phyloP scores from a whole-genome alignment of 495 filamentous ascomycete genomes.

The Trypethelium eluteriae region DNA sequence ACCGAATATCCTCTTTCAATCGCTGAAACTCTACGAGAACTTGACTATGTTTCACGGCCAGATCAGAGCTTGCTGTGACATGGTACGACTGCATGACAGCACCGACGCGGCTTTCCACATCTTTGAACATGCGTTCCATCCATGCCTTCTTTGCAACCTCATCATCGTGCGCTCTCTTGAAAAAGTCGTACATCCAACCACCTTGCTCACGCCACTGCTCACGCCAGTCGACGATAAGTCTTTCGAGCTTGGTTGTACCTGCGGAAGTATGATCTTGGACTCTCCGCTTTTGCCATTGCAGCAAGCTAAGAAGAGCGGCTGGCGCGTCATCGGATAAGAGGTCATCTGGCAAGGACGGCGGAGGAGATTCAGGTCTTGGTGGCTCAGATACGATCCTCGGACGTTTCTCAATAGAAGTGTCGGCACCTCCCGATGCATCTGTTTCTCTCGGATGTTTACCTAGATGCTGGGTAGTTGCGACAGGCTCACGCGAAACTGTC shows the following conservation, averaged over 20 bases:
- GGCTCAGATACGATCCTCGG: not conserved
- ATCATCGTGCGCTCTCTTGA: constrained; percentile 12
- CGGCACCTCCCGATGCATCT: not conserved
- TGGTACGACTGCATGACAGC: constrained; percentile 10
- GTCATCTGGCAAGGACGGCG: constrained; percentile 1
- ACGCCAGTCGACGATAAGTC: constrained; percentile 26
- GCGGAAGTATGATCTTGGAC: constrained; percentile 27
- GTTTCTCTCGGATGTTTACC: constrained; percentile 1
- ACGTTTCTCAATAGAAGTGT: not conserved
- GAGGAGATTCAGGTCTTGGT: not conserved
- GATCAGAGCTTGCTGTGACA: constrained; percentile 7
- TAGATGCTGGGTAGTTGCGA: not conserved
- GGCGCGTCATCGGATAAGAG: constrained; percentile 4
- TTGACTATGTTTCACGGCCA: constrained; percentile 4
- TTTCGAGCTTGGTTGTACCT: constrained; percentile 27
- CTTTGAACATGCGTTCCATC: constrained; percentile 11
- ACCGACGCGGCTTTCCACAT: constrained; percentile 3
- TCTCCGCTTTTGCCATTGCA: constrained; percentile 19
- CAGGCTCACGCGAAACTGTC: not conserved
- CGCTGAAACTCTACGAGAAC: constrained; percentile 3
- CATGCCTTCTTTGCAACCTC: constrained; percentile 11
- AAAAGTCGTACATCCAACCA: constrained; percentile 23
- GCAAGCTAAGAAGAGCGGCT: constrained; percentile 13
- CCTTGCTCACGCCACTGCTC: constrained; percentile 30
- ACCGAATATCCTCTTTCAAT: constrained; percentile 26